Evolutionary conservation across 1,284 basidiomycete genomes (phyloP).

Genomic region (Amylostereum areolatum): DNA sequence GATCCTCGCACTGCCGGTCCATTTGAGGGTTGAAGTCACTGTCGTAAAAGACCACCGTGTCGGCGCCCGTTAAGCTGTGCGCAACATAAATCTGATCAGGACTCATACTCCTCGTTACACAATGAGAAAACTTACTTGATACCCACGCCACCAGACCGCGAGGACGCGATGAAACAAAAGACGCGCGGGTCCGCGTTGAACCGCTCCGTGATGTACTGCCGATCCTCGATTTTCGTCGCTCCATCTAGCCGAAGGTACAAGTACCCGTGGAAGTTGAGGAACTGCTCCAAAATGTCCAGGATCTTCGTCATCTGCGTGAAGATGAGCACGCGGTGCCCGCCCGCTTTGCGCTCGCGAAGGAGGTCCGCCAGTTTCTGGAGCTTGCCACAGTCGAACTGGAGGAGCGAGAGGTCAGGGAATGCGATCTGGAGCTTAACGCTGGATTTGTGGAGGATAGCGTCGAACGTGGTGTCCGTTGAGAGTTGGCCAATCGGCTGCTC

Average conservation of each 20-base stretch:
- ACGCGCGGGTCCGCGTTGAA: conserved; percentile 91
- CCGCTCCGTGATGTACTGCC: conserved; percentile 93
- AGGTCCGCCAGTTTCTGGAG: conserved; percentile 80
- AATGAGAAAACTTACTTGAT: conserved; percentile 68
- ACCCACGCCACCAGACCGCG: conserved; percentile 90
- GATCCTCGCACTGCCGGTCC: conserved; percentile 95
- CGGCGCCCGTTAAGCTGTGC: conserved; percentile 86
- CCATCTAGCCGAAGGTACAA: conserved; percentile 92
- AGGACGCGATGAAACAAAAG: conserved; percentile 92
- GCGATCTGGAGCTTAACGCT: conserved; percentile 89
- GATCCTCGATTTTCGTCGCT: conserved; percentile 91
- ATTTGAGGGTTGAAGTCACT: conserved; percentile 98
- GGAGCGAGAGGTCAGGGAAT: conserved; percentile 85
- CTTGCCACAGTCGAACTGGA: conserved; percentile 97
- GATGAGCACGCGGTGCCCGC: conserved; percentile 87
- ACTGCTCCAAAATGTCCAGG: conserved; percentile 91
- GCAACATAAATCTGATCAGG: conserved; percentile 6
- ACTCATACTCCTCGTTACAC: not conserved
- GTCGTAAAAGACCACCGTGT: conserved; percentile 96
- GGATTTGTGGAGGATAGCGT: conserved; percentile 63
- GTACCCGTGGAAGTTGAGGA: conserved; percentile 91
- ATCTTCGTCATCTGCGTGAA: conserved; percentile 98
- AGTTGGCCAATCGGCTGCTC: conserved; percentile 28
- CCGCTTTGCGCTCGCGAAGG: conserved; percentile 79
- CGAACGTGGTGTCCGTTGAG: conserved; percentile 42